Percentiles rank a stretch among this genome's conserved stretches.
Evolutionary conservation across 306 rosid genomes (phyloP).

Genomic region (Pyrus pyrifolia): DNA sequence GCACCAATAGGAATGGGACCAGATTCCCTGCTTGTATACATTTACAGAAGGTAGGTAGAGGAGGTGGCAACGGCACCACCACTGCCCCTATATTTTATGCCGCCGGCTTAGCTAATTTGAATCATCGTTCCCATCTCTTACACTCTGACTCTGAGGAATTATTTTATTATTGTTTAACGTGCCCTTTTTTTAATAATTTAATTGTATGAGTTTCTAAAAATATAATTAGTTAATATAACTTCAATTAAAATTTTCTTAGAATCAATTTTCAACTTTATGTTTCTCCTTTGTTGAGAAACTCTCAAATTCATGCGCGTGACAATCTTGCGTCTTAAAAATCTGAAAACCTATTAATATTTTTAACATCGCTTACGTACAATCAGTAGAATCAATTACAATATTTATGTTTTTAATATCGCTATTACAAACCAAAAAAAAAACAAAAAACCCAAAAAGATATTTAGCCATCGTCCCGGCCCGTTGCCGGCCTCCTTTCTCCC

Average conservation of each 20-base stretch:
- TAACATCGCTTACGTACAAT: too few species aligned
- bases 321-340: too few species aligned
- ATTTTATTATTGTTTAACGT: neutral
- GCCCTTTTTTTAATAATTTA: too few species aligned
- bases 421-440: neutral
- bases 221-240: too few species aligned
- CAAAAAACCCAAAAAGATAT: neutral
- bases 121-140: neutral
- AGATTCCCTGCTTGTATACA: neutral
- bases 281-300: too few species aligned
- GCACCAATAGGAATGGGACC: neutral
- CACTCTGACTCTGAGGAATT: neutral
- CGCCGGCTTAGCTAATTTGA: neutral
- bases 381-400: too few species aligned
- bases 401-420: too few species aligned
- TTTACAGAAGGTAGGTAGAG: neutral
- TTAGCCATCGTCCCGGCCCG: neutral
- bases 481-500: neutral
- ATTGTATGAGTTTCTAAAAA: too few species aligned
- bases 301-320: too few species aligned
- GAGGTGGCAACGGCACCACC: neutral
- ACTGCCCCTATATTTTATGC: neutral
- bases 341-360: too few species aligned
- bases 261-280: too few species aligned
- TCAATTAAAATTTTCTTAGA: too few species aligned